Evolutionary conservation across 129 eudicot species (phyloP).

Genomic region (Flaveria brownii): DNA sequence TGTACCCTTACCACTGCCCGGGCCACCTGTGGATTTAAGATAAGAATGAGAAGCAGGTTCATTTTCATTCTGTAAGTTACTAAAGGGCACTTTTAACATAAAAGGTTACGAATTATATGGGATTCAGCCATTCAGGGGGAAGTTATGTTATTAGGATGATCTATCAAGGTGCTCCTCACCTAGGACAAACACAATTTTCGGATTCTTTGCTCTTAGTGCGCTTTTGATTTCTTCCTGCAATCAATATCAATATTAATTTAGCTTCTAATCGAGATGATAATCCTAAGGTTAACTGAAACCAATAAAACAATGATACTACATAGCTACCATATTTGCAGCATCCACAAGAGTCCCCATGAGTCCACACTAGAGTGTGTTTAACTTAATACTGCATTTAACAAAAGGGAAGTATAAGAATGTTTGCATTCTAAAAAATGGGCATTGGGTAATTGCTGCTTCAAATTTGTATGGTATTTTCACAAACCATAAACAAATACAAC

Average conservation of each 20-base stretch:
- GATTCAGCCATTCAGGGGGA: neutral
- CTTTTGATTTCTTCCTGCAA: conserved; percentile 61
- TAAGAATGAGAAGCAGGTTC: neutral
- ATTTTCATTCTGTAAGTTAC: too few species aligned
- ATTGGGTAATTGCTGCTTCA: too few species aligned
- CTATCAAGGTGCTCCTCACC: conserved; percentile 27
- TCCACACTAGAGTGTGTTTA: neutral
- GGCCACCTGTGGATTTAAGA: conserved; percentile 66
- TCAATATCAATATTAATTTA: conserved; percentile 10
- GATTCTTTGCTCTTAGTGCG: conserved; percentile 45
- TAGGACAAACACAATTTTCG: conserved; percentile 70
- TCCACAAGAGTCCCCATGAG: conserved; percentile 66
- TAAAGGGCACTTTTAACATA: neutral
- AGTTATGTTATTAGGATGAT: neutral
- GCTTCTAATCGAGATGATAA: neutral
- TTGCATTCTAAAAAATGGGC: neutral
- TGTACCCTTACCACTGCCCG: conserved; percentile 99
- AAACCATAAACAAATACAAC: too few species aligned
- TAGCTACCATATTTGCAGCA: conserved; percentile 46
- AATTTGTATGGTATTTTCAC: too few species aligned
- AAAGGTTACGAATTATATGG: conserved; percentile 4
- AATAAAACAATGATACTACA: neutral
- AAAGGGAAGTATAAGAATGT: neutral
- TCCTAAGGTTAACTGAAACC: neutral
- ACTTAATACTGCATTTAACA: conserved; percentile 31